phyloP scores from a whole-genome alignment of 1,284 basidiomycete genomes.

The Apiotrichum mycotoxinovorans region DNA sequence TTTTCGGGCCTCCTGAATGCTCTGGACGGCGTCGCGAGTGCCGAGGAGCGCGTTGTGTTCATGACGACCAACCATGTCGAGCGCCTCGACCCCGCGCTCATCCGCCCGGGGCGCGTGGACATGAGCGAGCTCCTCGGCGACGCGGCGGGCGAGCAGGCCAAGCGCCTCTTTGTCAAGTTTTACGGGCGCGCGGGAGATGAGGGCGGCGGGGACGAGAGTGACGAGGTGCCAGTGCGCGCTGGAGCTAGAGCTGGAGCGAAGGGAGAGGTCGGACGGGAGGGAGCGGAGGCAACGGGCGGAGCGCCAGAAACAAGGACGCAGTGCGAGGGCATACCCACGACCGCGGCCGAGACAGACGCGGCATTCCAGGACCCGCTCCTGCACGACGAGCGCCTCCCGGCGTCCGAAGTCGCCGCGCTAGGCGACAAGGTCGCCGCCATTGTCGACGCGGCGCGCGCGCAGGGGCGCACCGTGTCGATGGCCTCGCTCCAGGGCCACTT shows the following conservation, averaged over 20 bases:
- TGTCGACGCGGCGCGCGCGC: constrained; percentile 53
- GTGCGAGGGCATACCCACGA: too few species aligned
- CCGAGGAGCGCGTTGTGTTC: constrained; percentile 95
- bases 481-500: constrained; percentile 88
- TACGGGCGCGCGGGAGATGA: constrained; percentile 54
- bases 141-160: constrained; percentile 76
- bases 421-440: constrained; percentile 58
- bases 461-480: constrained; percentile 75
- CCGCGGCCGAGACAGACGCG: too few species aligned
- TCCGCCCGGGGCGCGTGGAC: constrained; percentile 92
- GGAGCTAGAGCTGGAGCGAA: too few species aligned
- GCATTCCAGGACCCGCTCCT: constrained; percentile 13
- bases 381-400: constrained; percentile 5
- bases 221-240: too few species aligned
- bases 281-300: too few species aligned
- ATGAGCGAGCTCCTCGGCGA: constrained; percentile 81
- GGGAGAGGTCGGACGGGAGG: too few species aligned
- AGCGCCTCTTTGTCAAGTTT: constrained; percentile 76
- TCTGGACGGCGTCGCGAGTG: constrained; percentile 93
- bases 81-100: constrained; percentile 69
- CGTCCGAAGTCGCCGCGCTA: constrained; percentile 57
- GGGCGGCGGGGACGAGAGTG: constrained; percentile 8
- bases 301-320: too few species aligned
- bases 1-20: constrained; percentile 98
- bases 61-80: constrained; percentile 96